Evolutionary conservation across 805 yeast genomes (phyloP), one percentile per base, ranked within the genome.

Genomic region (Metschnikowia lachancei): DNA sequence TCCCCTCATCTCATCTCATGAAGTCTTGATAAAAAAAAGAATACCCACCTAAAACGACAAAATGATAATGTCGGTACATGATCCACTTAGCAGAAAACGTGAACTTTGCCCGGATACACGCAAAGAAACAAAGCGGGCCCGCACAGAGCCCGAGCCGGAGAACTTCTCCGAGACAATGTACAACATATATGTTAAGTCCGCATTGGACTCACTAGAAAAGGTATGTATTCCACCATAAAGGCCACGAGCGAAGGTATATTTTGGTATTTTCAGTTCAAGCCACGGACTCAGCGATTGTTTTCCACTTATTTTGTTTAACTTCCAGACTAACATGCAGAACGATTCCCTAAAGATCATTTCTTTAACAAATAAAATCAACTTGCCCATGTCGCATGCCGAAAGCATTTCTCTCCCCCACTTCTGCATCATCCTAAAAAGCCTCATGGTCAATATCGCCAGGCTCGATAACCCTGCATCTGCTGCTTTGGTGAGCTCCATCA

Each of bases 191-290:
- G 80, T 86, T 30, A 75, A 76, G 53, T 75, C 87, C 43, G 94
- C 92, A 26, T 66, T 88, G 52, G 86, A 82, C 40, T 77, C 84
- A 43, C 69, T 86, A 57, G 90, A 84, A 46, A 77, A 75, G 69
- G 72, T 69, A 68, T 54, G 72, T 66, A 43, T 45, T n/a, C n/a
- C n/a, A n/a, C n/a, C n/a, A n/a, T n/a, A n/a, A n/a, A n/a, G n/a
- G n/a, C n/a, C n/a, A n/a, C n/a, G n/a, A n/a, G n/a, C n/a, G n/a
- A n/a, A n/a, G n/a, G n/a, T n/a, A n/a, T n/a, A n/a, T n/a, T n/a
- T n/a, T n/a, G n/a, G n/a, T n/a, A n/a, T n/a, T n/a, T n/a, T n/a
- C n/a, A n/a, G n/a, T n/a, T n/a, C n/a, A n/a, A n/a, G n/a, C n/a
- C n/a, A n/a, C n/a, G n/a, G n/a, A n/a, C n/a, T n/a, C n/a, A n/a